Base-by-base conservation (phyloP, 106 monocot genomes). In the Posidonia australis region DNA sequence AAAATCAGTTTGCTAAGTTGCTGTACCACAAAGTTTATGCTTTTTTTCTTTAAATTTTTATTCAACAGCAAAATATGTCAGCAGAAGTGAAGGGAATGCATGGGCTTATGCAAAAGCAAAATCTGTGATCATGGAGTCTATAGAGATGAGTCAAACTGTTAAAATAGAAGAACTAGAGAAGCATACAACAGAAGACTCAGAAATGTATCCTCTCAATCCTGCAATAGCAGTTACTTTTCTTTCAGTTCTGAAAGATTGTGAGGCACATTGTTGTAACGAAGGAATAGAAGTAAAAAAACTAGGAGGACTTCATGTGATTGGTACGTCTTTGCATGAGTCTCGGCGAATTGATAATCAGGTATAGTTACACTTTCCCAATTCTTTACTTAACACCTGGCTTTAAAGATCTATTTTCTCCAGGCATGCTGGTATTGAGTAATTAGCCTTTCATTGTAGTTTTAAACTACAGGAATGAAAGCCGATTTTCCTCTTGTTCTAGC, bases 271-370 rank as follows among this genome's bases (percentile, higher is more conserved):
- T 71, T 75, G 23, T 44, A 69, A 68, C 66, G 91, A 98, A 77
- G 91, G 98, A 58, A 45, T 66, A 51, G 91, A 87, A 71, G 98
- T 98, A 54, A 98, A 85, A 81, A 78, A 64, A 64, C 73, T 91
- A 44, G 98, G 98, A 29, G 91, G 98, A 29, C 98, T 98, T 76
- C 98, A 98, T 81, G 98, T 98, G 71, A 87, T 91, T 67, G 91
- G 91, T n/a, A 91, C 91, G 29, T 98, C 96, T 74, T 81, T 91
- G 59, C 98, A 98, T 70, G 98, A 98, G 68, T 98, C 98, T 49
- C 77, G 98, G 10, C 82, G 98, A 62, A 98, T 98, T 60, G 98
- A 98, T 80, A 91, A 98, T 68, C 98, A 98, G 85, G 98, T 91
- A 36, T 19, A 1, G 16, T 61, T 28, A 17, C 41, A 71, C 24